Conservation (phyloP, 129 eudicot genomes). For the Gnaphalium uliginosum region DNA sequence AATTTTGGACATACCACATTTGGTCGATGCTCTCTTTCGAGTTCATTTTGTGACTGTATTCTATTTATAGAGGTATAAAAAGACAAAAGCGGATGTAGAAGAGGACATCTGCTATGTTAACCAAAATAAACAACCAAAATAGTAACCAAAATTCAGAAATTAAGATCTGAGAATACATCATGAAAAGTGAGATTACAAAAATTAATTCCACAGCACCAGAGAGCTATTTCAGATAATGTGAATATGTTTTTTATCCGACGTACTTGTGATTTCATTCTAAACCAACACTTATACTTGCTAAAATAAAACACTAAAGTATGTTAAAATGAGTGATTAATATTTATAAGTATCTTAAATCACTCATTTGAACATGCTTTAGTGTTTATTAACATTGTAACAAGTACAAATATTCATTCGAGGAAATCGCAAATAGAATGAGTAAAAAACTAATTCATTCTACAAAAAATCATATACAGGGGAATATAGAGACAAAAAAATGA, state of each 20-base stretch:
- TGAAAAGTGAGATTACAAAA: constrained; percentile 22
- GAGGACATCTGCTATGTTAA: too few species aligned
- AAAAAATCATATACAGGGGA: constrained; percentile 29
- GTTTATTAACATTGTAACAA: constrained; percentile 8
- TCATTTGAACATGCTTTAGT: constrained; percentile 15
- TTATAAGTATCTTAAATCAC: not conserved
- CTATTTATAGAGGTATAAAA: not conserved
- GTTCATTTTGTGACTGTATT: not conserved
- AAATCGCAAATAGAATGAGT: constrained; percentile 19
- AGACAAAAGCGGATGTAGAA: too few species aligned
- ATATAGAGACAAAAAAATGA: constrained; percentile 15
- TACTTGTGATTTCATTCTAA: constrained; percentile 12
- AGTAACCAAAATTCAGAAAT: not conserved
- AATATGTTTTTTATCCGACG: not conserved
- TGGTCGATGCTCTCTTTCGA: not conserved
- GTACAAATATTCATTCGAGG: not conserved
- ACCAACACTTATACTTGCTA: not conserved
- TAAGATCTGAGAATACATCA: constrained; percentile 6
- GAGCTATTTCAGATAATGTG: constrained; percentile 8
- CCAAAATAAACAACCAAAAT: not conserved
- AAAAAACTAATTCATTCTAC: constrained; percentile 12
- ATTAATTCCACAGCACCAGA: constrained; percentile 23
- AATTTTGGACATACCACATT: not conserved
- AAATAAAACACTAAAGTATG: constrained; percentile 14
- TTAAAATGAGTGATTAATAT: constrained; percentile 19